Conservation (phyloP, 2,329 filamentous ascomycete species). For the Scedosporium boydii region DNA sequence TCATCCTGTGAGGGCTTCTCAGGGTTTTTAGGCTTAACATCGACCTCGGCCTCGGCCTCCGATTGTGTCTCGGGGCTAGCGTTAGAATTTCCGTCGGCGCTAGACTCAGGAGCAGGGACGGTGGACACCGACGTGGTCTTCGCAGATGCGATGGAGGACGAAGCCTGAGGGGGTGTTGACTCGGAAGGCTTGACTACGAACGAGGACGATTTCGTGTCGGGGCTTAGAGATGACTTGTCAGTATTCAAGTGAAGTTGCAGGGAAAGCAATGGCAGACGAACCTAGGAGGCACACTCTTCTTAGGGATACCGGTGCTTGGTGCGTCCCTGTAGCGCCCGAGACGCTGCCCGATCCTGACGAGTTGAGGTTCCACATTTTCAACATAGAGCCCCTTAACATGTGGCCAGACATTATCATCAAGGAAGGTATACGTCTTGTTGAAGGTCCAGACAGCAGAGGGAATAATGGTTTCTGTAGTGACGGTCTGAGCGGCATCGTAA, state of each 20-base stretch:
- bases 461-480: constrained; percentile 60
- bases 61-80: background rate
- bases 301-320: constrained; percentile 21
- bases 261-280: constrained; percentile 5
- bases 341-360: constrained; percentile 83
- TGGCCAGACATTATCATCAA: constrained; percentile 73
- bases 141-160: constrained; percentile 9
- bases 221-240: background rate
- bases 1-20: constrained; percentile 23
- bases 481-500: constrained; percentile 56
- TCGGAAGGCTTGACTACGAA: constrained; percentile 19
- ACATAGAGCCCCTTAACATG: constrained; percentile 71
- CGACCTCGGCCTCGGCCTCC: constrained; percentile 30
- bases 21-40: background rate
- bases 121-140: constrained; percentile 18
- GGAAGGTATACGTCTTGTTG: constrained; percentile 58
- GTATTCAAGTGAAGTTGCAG: background rate
- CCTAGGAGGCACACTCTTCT: constrained; percentile 23
- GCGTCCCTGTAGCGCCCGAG: constrained; percentile 64
- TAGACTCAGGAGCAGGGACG: constrained; percentile 6
- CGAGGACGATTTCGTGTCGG: constrained; percentile 24
- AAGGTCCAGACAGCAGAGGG: constrained; percentile 65
- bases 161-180: constrained; percentile 15
- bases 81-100: background rate
- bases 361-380: constrained; percentile 90